Evolutionary conservation across 352 stramenopile species (phyloP).

Genomic region (Phytophthora boehmeriae): DNA sequence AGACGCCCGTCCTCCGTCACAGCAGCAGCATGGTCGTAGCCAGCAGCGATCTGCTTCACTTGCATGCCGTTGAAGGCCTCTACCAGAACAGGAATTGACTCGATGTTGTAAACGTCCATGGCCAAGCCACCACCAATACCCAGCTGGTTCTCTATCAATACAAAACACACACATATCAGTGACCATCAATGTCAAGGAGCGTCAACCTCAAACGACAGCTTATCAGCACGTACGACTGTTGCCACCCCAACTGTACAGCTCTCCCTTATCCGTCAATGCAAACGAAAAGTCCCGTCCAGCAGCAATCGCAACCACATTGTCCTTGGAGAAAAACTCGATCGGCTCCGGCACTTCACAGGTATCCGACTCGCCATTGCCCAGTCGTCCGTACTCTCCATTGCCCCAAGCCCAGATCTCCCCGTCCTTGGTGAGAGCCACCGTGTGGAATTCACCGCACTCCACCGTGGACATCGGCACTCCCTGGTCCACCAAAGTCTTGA

Average conservation of each 20-base stretch:
- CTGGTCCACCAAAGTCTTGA: conserved; percentile 80
- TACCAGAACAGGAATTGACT: conserved; percentile 89
- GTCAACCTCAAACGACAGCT: background rate
- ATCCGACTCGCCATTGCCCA: conserved; percentile 89
- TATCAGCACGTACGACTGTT: conserved; percentile 85
- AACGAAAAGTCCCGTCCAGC: conserved; percentile 91
- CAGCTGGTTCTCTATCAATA: conserved; percentile 81
- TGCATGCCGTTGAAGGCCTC: conserved; percentile 69
- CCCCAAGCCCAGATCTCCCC: conserved; percentile 93
- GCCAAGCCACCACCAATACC: conserved; percentile 87
- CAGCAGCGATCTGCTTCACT: conserved; percentile 91
- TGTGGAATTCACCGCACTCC: conserved; percentile 90
- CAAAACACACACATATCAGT: conserved; percentile 2
- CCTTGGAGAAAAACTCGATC: conserved; percentile 83
- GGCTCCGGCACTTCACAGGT: conserved; percentile 84
- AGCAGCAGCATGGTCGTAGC: conserved; percentile 91
- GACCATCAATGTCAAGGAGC: conserved; percentile 2
- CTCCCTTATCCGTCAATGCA: conserved; percentile 79
- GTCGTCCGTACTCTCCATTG: conserved; percentile 90
- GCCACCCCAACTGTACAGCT: conserved; percentile 91
- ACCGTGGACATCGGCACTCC: conserved; percentile 75
- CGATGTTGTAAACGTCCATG: conserved; percentile 95
- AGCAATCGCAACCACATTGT: conserved; percentile 72
- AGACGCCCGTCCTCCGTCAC: conserved; percentile 79
- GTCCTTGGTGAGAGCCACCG: conserved; percentile 85